A percentile compares a stretch with the other conserved stretches of the same genome.
These are phyloP conservation scores for Podaxis sp. DNA, from an alignment of 768 basidiomycete species.

Conservation along the genomic window DNA sequence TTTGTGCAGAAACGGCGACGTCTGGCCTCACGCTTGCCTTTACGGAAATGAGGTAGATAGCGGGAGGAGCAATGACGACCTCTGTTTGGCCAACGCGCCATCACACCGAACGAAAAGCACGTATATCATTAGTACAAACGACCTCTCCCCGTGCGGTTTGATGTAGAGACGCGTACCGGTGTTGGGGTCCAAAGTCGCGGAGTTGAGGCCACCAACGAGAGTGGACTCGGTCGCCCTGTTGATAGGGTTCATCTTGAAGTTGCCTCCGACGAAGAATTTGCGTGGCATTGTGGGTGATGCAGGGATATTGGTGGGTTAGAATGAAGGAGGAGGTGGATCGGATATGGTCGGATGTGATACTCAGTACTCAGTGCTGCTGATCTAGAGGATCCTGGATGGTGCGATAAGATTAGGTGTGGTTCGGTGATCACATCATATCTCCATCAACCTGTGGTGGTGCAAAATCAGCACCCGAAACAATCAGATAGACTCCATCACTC, in stretches of 20 bases:
- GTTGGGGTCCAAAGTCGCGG: constrained; percentile 68
- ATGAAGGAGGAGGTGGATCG: neutral
- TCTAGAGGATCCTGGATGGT: neutral
- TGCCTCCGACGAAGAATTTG: constrained; percentile 92
- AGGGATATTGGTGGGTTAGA: neutral
- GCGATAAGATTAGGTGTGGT: constrained; percentile 4
- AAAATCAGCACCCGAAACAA: neutral
- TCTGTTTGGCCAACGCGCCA: constrained; percentile 41
- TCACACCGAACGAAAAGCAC: neutral
- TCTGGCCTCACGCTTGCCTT: constrained; percentile 57
- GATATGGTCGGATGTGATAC: constrained; percentile 8
- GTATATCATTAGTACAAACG: neutral
- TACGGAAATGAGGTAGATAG: constrained; percentile 80
- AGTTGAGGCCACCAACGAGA: constrained; percentile 70
- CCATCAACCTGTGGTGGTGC: neutral
- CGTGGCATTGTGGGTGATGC: constrained; percentile 29
- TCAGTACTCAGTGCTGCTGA: neutral
- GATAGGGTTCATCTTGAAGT: constrained; percentile 97
- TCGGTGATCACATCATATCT: neutral
- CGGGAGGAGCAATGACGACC: constrained; percentile 90
- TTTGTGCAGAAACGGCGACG: constrained; percentile 85
- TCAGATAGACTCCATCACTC: neutral
- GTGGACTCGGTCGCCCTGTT: constrained; percentile 57
- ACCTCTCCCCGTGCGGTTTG: neutral
- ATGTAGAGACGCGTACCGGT: constrained; percentile 50